Evolutionary conservation across 768 basidiomycete genomes (phyloP).

Genomic region (Lentinula raphanica): DNA sequence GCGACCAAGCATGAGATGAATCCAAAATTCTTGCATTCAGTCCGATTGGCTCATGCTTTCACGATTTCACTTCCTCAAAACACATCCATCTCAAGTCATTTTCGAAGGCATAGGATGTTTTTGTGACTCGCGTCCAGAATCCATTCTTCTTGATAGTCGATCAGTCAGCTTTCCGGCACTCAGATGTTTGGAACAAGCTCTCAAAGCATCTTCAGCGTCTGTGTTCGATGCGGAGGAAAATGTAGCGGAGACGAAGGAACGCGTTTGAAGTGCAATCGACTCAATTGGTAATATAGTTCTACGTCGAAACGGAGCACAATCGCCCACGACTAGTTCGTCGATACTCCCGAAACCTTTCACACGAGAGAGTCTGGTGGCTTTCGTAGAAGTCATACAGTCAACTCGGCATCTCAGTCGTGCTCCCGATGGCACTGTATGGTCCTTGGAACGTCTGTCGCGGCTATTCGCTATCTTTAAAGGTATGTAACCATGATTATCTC

Average conservation of each 20-base stretch:
- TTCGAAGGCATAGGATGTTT: slow-evolving; percentile 63
- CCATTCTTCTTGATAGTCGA: slow-evolving; percentile 64
- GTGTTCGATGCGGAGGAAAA: slow-evolving; percentile 29
- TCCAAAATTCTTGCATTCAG: slow-evolving; percentile 81
- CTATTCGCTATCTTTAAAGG: slow-evolving; percentile 80
- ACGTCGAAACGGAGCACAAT: slow-evolving; percentile 19
- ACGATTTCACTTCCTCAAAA: slow-evolving; percentile 69
- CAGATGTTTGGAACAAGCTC: slow-evolving; percentile 75
- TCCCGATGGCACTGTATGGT: slow-evolving; percentile 57
- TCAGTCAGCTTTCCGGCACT: slow-evolving; percentile 78
- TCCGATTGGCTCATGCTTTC: slow-evolving; percentile 79
- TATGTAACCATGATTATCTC: slow-evolving; percentile 12
- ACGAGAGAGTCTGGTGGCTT: slow-evolving; percentile 82
- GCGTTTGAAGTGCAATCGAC: slow-evolving; percentile 68
- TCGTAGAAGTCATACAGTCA: slow-evolving; percentile 66
- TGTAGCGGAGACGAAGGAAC: slow-evolving; percentile 45
- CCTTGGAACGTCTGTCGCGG: slow-evolving; percentile 53
- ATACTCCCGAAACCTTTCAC: slow-evolving; percentile 47
- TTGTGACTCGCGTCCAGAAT: slow-evolving; percentile 68
- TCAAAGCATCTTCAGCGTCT: slow-evolving; percentile 50
- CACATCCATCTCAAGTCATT: slow-evolving; percentile 73
- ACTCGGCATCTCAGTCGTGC: slow-evolving; percentile 46
- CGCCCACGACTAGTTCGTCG: slow-evolving; percentile 17
- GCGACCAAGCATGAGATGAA: slow-evolving; percentile 70
- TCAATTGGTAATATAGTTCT: slow-evolving; percentile 55